Evolutionary conservation across 2,329 filamentous ascomycete species (phyloP), one percentile per base, ranked within the genome.

Genomic region (Aspergillus unguis): DNA sequence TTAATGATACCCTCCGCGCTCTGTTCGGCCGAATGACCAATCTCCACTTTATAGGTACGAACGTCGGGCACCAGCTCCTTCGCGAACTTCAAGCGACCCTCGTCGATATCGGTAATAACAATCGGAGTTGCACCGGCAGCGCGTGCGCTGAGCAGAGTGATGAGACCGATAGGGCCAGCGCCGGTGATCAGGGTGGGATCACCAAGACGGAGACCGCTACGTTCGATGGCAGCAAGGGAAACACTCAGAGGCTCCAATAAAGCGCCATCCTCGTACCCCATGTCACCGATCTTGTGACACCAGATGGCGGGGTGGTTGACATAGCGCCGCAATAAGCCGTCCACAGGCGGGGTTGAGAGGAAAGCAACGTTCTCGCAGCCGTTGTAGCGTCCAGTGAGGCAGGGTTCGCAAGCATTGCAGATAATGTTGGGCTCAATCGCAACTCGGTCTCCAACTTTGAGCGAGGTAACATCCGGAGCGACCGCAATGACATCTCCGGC

Each of bases 211-310:
- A 96, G 81, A 53, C 85, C 84, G 49, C 90, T 88, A 58, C 92
- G 81, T 71, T 96, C 88, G 74, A 97, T 84, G 10, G 88, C 91
- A 2, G 92, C 92, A 36, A 97, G 80, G 3, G 91, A 90, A 4
- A 97, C 94, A 61, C 85, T 89, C 47, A 97, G 80, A 1, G 92
- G 92, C 77, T 97, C 94, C 40, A 97, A 78, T 75, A 96, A 80
- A 10, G 92, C 88, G 48, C 92, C 94, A 67, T 95, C 85, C 76
- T 97, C 92, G 68, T 85, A 97, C 50, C 85, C 87, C 87, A 97
- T 92, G 72, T 89, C 78, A 44, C 89, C 90, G 62, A 97, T 94
- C 80, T 95, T 95, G 79, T 96, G 90, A 76, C 92, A 96, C 91
- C 92, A 96, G 45, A 87, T 80, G 23, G 92, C 91, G 2, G 90